These are phyloP conservation scores for Podospora pseudopauciseta DNA, from an alignment of 495 filamentous ascomycete genomes.

Conservation along the genomic window DNA sequence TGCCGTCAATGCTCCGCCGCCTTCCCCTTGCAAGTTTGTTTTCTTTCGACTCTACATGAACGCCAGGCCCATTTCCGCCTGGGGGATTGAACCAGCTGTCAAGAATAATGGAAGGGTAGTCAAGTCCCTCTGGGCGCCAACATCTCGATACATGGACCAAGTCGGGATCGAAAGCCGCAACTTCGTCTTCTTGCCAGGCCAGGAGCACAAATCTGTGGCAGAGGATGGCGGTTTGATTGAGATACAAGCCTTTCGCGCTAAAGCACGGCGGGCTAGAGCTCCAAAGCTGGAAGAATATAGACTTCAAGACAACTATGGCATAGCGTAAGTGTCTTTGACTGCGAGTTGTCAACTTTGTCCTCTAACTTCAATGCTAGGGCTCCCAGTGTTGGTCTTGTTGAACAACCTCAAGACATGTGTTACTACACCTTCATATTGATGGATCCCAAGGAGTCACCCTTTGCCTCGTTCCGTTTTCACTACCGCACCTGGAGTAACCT, in stretches of 20 bases:
- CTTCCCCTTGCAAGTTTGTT: conserved; percentile 35
- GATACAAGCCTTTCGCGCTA: conserved; percentile 47
- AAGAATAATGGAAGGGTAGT: conserved; percentile 35
- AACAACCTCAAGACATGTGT: conserved; percentile 45
- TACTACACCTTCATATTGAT: conserved; percentile 47
- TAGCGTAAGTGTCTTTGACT: conserved; percentile 37
- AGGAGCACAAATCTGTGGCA: conserved; percentile 35
- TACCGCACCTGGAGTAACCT: conserved; percentile 47
- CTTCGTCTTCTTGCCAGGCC: conserved; percentile 40
- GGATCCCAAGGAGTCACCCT: conserved; percentile 47
- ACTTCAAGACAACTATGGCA: conserved; percentile 42
- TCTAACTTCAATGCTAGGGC: conserved; percentile 25
- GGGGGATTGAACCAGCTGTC: conserved; percentile 41
- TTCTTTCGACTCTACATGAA: conserved; percentile 54
- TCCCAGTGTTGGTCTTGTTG: conserved; percentile 43
- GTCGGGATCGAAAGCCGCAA: conserved; percentile 40
- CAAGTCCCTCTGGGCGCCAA: conserved; percentile 44
- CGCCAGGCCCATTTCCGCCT: conserved; percentile 42
- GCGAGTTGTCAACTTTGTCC: background rate
- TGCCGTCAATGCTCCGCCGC: conserved; percentile 28
- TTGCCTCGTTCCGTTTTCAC: conserved; percentile 46
- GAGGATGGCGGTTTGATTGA: conserved; percentile 53
- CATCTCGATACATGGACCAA: conserved; percentile 19
- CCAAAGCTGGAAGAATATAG: conserved; percentile 36
- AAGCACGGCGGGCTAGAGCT: conserved; percentile 33